Evolutionary conservation across 176 grass and related monocot genomes (phyloP).

Genomic region (Aegilops tauschii): DNA sequence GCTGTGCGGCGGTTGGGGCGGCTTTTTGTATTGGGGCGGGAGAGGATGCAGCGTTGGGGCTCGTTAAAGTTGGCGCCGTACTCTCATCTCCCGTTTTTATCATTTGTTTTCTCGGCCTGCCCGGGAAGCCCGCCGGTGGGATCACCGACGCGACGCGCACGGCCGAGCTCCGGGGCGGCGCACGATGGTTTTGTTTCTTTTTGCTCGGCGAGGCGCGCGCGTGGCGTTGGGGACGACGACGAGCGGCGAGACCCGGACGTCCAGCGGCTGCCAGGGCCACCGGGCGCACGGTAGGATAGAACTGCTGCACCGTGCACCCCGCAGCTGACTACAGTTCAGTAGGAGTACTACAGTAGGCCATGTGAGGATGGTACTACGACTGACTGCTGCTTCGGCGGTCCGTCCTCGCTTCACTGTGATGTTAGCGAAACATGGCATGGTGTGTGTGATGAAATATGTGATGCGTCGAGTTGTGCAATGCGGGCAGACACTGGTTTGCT

Average conservation of each 20-base stretch:
- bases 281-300: neutral
- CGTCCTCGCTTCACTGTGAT: neutral
- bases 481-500: neutral
- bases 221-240: neutral
- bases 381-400: neutral
- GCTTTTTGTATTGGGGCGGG: slow-evolving; percentile 22
- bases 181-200: neutral
- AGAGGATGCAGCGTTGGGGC: slow-evolving; percentile 18
- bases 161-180: slow-evolving; percentile 12
- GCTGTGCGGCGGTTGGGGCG: slow-evolving; percentile 17
- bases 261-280: neutral
- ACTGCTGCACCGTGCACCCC: no score
- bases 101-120: neutral
- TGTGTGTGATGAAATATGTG: neutral
- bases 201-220: neutral
- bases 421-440: neutral
- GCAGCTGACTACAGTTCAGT: no score
- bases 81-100: neutral
- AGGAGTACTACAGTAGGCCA: no score
- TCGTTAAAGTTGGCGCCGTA: slow-evolving; percentile 26
- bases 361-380: no score
- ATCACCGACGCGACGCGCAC: slow-evolving; percentile 29
- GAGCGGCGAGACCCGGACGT: neutral
- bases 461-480: neutral
- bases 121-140: slow-evolving; percentile 32